phyloP scores from a whole-genome alignment of 352 stramenopile genomes.

The Albugo candida region DNA sequence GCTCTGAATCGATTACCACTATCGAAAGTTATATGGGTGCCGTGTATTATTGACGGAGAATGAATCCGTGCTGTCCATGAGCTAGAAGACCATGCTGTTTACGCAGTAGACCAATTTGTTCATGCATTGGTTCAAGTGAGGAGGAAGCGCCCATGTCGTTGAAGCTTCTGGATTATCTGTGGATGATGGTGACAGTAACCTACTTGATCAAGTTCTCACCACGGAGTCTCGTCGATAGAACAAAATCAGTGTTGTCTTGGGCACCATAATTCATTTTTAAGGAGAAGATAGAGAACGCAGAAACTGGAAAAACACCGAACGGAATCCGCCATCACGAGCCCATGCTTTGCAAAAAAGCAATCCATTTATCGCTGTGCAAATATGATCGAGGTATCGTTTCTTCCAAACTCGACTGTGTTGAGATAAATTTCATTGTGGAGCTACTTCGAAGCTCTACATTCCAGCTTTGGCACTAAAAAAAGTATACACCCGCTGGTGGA shows the following conservation, averaged over 20 bases:
- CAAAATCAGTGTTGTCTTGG: conserved; percentile 51
- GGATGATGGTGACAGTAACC: conserved; percentile 55
- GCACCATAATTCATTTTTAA: conserved; percentile 71
- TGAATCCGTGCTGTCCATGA: conserved; percentile 76
- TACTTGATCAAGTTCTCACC: conserved; percentile 70
- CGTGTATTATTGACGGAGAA: conserved; percentile 65
- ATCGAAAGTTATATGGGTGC: conserved; percentile 68
- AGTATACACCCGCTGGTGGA: conserved; percentile 32
- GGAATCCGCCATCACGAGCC: conserved; percentile 51
- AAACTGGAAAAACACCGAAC: conserved; percentile 21
- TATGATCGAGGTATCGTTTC: conserved; percentile 24
- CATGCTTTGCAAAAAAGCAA: conserved; percentile 23
- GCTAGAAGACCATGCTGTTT: conserved; percentile 74
- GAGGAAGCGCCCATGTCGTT: conserved; percentile 77
- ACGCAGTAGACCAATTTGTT: too few relatives aligned
- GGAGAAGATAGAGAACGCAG: conserved; percentile 65
- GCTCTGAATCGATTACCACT: conserved; percentile 76
- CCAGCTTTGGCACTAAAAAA: conserved; percentile 13
- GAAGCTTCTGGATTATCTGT: conserved; percentile 80
- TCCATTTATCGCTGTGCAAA: conserved; percentile 39
- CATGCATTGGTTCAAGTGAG: conserved; percentile 42
- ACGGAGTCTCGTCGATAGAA: conserved; percentile 41
- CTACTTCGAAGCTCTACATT: conserved; percentile 42
- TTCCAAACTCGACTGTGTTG: conserved; percentile 26
- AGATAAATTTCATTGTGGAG: conserved; percentile 66